Evolutionary conservation across 495 filamentous ascomycete genomes (phyloP), one percentile per base, ranked within the genome.

Genomic region (Podospora pseudopauciseta): DNA sequence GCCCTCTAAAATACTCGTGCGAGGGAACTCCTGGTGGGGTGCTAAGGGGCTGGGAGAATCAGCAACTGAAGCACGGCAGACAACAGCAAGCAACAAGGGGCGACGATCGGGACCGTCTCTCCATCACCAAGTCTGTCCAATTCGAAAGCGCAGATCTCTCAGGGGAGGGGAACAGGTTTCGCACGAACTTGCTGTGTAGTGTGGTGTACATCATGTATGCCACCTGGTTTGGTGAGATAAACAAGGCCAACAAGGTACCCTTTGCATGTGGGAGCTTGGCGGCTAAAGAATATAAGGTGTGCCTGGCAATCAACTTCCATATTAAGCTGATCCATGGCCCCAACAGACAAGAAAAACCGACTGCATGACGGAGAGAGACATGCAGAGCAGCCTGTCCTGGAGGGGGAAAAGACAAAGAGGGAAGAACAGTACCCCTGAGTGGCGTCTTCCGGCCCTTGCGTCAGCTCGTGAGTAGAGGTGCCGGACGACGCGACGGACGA

Each of bases 251-350:
- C 55, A 20, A 58, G 55, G 55, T 26, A 58, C 55, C 64, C 44
- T 39, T 39, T 58, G 39, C 16, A 27, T 67, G 63, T 60, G 66
- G 60, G 64, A 70, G 60, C 69, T 63, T 70, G 62, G 62, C 72
- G 67, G 69, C 72, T 73, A 71, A 73, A 73, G 23, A 58, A 58
- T 16, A 64, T 60, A 23, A 63, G 59, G 64, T 70, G 67, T 67
- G 65, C 63, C 70, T 66, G 59, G 66, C 64, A 72, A 74, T 74
- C 70, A 72, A 64, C 19, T 60, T 39, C 60, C 39, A 70, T 68
- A 74, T 59, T 62, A 59, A 65, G 39, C 57, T 55, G 44, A 62
- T 57, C 32, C 44, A 26, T 57, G 55, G 20, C 63, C 23, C 23
- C 20, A 44, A 28, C 27, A 32, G 27, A 28, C 30, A 32, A 49